Conservation (phyloP, 2,329 filamentous ascomycete species). For the Hypoxylon sp. region DNA sequence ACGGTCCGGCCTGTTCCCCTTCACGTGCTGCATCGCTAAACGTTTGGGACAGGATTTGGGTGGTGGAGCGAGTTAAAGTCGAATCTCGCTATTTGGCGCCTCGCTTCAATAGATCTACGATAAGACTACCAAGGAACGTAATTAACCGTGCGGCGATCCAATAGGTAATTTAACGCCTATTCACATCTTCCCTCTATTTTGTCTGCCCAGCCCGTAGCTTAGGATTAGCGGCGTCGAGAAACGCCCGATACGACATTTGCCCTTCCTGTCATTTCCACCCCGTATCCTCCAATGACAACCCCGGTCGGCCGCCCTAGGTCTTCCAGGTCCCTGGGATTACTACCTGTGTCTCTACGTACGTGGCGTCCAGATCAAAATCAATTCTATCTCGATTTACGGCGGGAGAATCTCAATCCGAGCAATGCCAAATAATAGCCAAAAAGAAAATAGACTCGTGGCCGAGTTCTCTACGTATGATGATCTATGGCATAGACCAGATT, state of each 20-base stretch:
- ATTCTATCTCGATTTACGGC: not conserved
- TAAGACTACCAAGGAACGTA: slow-evolving; percentile 9
- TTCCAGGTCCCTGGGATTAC: slow-evolving; percentile 34
- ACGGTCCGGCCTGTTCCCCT: slow-evolving; percentile 26
- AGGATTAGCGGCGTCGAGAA: slow-evolving; percentile 33
- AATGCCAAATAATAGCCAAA: slow-evolving; percentile 1
- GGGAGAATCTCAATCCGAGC: not conserved
- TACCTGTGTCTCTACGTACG: slow-evolving; percentile 6
- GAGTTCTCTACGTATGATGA: not conserved
- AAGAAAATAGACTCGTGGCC: not conserved
- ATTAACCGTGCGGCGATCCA: slow-evolving; percentile 16
- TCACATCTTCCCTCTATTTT: slow-evolving; percentile 5
- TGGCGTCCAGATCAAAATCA: not conserved
- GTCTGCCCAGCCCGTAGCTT: slow-evolving; percentile 12
- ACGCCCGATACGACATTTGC: slow-evolving; percentile 41
- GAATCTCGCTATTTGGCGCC: slow-evolving; percentile 17
- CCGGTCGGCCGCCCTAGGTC: slow-evolving; percentile 27
- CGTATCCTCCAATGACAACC: slow-evolving; percentile 27
- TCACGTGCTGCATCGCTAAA: slow-evolving; percentile 34
- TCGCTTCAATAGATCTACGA: slow-evolving; percentile 10
- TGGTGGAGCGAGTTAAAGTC: slow-evolving; percentile 5
- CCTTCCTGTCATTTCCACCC: slow-evolving; percentile 43
- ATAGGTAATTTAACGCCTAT: slow-evolving; percentile 9
- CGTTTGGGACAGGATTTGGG: slow-evolving; percentile 14
- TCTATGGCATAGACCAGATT: slow-evolving; percentile 21